Evolutionary conservation across 2,329 filamentous ascomycete genomes (phyloP).

Genomic region (Neofusicoccum parvum): DNA sequence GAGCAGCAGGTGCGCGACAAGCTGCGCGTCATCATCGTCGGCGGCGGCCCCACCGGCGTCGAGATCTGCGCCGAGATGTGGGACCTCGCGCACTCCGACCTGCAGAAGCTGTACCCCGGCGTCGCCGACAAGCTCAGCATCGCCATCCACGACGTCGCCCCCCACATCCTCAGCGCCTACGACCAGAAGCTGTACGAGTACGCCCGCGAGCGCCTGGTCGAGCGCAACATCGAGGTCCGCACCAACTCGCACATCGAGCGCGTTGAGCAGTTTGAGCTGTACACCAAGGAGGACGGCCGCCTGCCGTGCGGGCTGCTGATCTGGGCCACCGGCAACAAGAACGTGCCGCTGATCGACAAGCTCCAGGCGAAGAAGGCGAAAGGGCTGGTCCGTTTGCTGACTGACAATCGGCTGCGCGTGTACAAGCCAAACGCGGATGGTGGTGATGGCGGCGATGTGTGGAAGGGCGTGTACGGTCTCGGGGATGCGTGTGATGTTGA

Average conservation of each 20-base stretch:
- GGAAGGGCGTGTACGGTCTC: slow-evolving; percentile 31
- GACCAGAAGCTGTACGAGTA: slow-evolving; percentile 47
- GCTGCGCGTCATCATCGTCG: slow-evolving; percentile 44
- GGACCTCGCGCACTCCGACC: slow-evolving; percentile 45
- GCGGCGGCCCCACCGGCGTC: slow-evolving; percentile 47
- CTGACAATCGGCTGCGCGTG: slow-evolving; percentile 37
- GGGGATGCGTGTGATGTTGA: slow-evolving; percentile 46
- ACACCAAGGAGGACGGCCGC: slow-evolving; percentile 39
- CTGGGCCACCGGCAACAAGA: slow-evolving; percentile 44
- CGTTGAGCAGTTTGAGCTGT: slow-evolving; percentile 38
- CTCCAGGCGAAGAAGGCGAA: slow-evolving; percentile 37
- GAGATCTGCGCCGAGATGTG: slow-evolving; percentile 48
- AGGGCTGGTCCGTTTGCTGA: slow-evolving; percentile 39
- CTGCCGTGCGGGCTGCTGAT: slow-evolving; percentile 42
- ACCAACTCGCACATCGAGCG: slow-evolving; percentile 42
- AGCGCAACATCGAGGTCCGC: slow-evolving; percentile 42
- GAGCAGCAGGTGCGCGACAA: slow-evolving; percentile 35
- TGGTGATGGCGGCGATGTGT: slow-evolving; percentile 28
- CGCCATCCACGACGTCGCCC: slow-evolving; percentile 49
- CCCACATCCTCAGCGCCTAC: slow-evolving; percentile 44
- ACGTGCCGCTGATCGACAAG: slow-evolving; percentile 35
- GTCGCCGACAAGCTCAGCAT: slow-evolving; percentile 44
- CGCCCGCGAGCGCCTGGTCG: slow-evolving; percentile 40
- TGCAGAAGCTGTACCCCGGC: slow-evolving; percentile 44
- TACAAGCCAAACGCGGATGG: slow-evolving; percentile 29